These are phyloP conservation scores for Tuber indicum DNA, from an alignment of 495 filamentous ascomycete genomes.

Conservation along the genomic window DNA sequence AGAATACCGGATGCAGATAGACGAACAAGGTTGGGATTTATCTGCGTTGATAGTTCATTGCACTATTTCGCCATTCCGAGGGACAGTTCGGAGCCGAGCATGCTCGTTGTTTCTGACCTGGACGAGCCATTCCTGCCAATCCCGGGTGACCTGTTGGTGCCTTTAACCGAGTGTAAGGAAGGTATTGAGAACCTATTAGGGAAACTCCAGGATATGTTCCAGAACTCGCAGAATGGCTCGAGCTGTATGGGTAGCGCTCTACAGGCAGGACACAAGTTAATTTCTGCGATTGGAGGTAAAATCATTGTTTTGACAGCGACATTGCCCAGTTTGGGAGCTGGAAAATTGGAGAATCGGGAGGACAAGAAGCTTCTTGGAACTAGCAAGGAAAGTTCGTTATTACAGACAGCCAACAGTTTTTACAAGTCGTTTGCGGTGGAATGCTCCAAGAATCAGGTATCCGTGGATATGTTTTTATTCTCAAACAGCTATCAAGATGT, in stretches of 20 bases:
- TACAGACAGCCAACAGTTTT: conserved; percentile 89
- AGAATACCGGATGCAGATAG: conserved; percentile 95
- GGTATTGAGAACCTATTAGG: conserved; percentile 86
- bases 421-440: conserved; percentile 99
- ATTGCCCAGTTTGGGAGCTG: conserved; percentile 82
- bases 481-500: conserved; percentile 96
- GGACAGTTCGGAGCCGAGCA: conserved; percentile 74
- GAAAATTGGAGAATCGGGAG: conserved; percentile 87
- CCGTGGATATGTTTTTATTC: conserved; percentile 99
- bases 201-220: conserved; percentile 94
- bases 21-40: conserved; percentile 84
- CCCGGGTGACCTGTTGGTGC: conserved; percentile 86
- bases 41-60: conserved; percentile 88
- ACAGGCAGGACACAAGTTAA: conserved; percentile 88
- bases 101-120: conserved; percentile 92
- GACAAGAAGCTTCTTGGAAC: conserved; percentile 96
- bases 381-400: conserved; percentile 74
- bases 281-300: conserved; percentile 88
- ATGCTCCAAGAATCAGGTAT: conserved; percentile 97
- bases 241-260: conserved; percentile 92
- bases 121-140: conserved; percentile 97
- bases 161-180: conserved; percentile 75
- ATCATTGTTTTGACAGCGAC: conserved; percentile 82
- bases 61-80: conserved; percentile 93
- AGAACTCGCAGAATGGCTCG: conserved; percentile 74